These are phyloP conservation scores for Lolium rigidum DNA, from an alignment of 176 grass and related monocot genomes.

Conservation along the genomic window DNA sequence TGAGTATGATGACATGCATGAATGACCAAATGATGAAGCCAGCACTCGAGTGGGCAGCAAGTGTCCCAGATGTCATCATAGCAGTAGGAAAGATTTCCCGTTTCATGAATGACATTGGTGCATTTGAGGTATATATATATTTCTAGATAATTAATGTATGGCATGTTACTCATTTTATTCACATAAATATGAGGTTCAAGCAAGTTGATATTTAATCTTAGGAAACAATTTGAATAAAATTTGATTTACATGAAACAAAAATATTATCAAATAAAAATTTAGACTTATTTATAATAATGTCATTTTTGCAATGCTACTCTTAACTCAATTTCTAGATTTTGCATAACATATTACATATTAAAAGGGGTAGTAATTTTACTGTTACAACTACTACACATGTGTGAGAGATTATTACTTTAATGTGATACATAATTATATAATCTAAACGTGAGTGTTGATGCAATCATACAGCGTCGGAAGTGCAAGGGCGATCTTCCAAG, in stretches of 20 bases:
- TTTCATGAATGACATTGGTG: background rate
- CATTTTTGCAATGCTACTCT: background rate
- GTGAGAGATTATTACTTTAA: background rate
- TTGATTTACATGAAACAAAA: background rate
- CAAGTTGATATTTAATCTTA: background rate
- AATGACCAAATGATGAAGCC: conserved; percentile 33
- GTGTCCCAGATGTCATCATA: background rate
- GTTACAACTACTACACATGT: background rate
- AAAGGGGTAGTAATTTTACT: background rate
- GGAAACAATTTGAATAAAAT: background rate
- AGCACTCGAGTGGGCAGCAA: conserved; percentile 46
- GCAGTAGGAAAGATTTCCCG: background rate
- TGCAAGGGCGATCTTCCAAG: background rate
- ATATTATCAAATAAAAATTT: background rate
- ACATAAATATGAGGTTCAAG: background rate
- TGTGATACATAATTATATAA: background rate
- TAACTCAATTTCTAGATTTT: background rate
- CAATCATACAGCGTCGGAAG: background rate
- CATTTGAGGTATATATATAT: background rate
- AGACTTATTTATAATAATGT: background rate
- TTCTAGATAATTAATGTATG: background rate
- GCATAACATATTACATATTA: background rate
- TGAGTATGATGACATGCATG: conserved; percentile 40
- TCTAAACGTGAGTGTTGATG: background rate
- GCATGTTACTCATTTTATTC: background rate